Evolutionary conservation across 139 green algal species (phyloP).

Genomic region (Chlamydomonas eustigma): DNA sequence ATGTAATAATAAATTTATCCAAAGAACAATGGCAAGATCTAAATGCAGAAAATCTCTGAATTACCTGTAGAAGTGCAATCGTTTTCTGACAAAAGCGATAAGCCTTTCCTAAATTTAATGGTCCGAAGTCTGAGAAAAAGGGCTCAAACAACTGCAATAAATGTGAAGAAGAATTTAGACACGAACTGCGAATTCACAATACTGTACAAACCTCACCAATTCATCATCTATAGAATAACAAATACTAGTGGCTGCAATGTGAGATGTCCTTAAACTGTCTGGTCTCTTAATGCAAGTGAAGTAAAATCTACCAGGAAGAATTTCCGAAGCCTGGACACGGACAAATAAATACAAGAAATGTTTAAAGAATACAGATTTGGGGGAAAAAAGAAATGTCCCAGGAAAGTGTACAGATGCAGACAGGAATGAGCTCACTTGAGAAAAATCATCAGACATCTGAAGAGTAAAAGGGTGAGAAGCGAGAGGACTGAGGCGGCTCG

Average conservation of each 20-base stretch:
- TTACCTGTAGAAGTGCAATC: slow-evolving; percentile 58
- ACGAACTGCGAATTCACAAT: not conserved
- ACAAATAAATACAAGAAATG: too few species aligned
- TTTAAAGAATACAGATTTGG: too few species aligned
- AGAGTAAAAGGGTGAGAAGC: too few species aligned
- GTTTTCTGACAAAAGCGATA: slow-evolving; percentile 74
- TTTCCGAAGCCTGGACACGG: slow-evolving; percentile 40
- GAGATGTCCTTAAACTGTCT: slow-evolving; percentile 26
- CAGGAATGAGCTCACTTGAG: too few species aligned
- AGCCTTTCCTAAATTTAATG: slow-evolving; percentile 79
- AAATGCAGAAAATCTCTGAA: too few species aligned
- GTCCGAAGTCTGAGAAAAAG: slow-evolving; percentile 90
- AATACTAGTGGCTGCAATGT: slow-evolving; percentile 32
- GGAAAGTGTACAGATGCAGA: too few species aligned
- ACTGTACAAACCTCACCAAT: slow-evolving; percentile 57
- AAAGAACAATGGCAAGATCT: too few species aligned
- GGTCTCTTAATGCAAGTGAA: slow-evolving; percentile 42
- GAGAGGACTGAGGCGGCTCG: too few species aligned
- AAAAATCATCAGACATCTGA: too few species aligned
- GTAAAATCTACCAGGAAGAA: slow-evolving; percentile 61
- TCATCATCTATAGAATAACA: slow-evolving; percentile 65
- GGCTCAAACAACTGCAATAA: slow-evolving; percentile 77
- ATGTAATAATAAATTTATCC: slow-evolving; percentile 7
- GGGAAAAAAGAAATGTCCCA: too few species aligned
- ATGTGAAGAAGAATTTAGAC: not conserved